Evolutionary conservation across 2,329 filamentous ascomycete species (phyloP).

Genomic region (Aspergillus eucalypticola): DNA sequence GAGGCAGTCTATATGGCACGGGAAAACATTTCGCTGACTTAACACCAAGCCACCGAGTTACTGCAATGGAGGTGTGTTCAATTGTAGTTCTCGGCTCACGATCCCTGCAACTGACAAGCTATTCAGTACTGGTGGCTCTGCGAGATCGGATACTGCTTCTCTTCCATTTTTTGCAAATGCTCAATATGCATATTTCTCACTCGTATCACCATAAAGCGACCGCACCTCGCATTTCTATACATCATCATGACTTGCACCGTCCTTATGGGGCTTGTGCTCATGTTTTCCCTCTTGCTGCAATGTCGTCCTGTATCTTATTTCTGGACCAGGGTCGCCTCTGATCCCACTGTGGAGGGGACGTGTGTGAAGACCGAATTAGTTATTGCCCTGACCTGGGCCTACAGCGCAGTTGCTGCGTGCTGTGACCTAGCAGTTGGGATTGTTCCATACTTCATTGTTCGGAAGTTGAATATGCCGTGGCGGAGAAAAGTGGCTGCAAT

Average conservation of each 20-base stretch:
- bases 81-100: background rate
- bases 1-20: slow-evolving; percentile 29
- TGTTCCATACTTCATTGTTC: slow-evolving; percentile 37
- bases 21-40: slow-evolving; percentile 24
- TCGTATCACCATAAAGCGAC: slow-evolving; percentile 46
- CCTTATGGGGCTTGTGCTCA: slow-evolving; percentile 48
- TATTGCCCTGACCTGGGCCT: slow-evolving; percentile 29
- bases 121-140: slow-evolving; percentile 52
- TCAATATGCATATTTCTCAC: slow-evolving; percentile 56
- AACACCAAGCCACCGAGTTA: slow-evolving; percentile 16
- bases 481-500: background rate
- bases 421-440: slow-evolving; percentile 55
- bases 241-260: slow-evolving; percentile 46
- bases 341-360: slow-evolving; percentile 31
- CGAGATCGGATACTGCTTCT: slow-evolving; percentile 53
- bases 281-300: slow-evolving; percentile 53
- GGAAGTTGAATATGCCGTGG: background rate
- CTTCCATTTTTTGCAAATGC: slow-evolving; percentile 51
- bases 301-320: slow-evolving; percentile 52
- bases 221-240: slow-evolving; percentile 51
- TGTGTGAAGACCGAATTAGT: slow-evolving; percentile 42
- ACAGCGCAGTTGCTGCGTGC: slow-evolving; percentile 27
- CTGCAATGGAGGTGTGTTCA: slow-evolving; percentile 24
- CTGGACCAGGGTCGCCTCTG: slow-evolving; percentile 40
- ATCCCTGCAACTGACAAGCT: background rate